Evolutionary conservation across 345 rosid genomes (phyloP), one percentile per base, ranked within the genome.

Genomic region (Eucalyptus globulus): DNA sequence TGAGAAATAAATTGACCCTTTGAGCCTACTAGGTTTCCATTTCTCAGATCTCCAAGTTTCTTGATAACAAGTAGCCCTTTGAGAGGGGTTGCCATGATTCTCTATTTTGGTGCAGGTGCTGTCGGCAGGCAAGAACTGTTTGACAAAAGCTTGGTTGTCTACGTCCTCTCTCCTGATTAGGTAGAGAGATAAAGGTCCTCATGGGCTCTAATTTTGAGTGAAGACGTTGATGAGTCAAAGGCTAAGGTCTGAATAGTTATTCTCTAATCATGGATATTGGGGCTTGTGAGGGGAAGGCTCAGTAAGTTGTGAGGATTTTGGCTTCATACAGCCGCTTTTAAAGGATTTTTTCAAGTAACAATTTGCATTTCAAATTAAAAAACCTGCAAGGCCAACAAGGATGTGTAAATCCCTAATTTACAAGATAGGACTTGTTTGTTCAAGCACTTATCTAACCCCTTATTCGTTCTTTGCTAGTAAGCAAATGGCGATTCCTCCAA

Each of bases 141-240:
- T 90, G 91, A 93, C 89, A 91, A 92, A 93, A 91, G 91, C 27
- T 76, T 91, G 87, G 89, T 62, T 85, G 69, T 88, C 81, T 87
- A 56, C 88, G 91, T 86, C 90, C 83, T 90, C 86, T 88, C 89
- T 56, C 90, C 91, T 87, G 80, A 85, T 62, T 87, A 80, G 93
- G 93, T 53, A 90, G 76, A 69, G 87, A 87, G 81, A 87, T 87
- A 87, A 88, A 89, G 53, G 88, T 90, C 90, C 92, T 80, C 90
- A 87, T 89, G 90, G 86, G 83, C 92, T 92, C 94, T 93, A 91
- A 93, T 94, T 94, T 95, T 94, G 96, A 96, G 95, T 93, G 98
- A 87, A 93, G 97, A 96, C 91, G 96, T 93, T 96, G 96, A 95
- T 94, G 93, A 95, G 93, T 95, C 98, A 93, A 89, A 88, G 90